Conservation (phyloP, 2,329 filamentous ascomycete species). For the Beauveria medogensis region DNA sequence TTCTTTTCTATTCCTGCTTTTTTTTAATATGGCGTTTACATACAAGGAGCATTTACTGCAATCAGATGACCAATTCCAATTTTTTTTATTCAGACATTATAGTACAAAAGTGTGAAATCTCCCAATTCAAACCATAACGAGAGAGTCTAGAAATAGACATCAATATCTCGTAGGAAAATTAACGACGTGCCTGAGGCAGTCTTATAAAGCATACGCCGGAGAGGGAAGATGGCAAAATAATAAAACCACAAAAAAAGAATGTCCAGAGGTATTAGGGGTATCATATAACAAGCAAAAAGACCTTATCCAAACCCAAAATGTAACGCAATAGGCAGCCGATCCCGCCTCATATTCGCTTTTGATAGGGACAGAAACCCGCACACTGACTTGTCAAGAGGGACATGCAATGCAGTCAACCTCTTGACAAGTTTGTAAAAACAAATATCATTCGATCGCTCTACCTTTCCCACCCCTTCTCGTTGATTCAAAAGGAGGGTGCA, state of each 20-base stretch:
- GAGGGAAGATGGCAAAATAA: neutral
- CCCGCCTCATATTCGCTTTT: neutral
- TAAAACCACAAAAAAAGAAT: neutral
- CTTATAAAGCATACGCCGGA: neutral
- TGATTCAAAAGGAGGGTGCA: neutral
- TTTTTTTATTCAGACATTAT: neutral
- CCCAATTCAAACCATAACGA: too few species aligned
- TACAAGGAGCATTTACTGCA: neutral
- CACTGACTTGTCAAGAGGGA: neutral
- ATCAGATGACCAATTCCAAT: neutral
- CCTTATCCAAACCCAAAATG: neutral
- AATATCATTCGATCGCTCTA: neutral
- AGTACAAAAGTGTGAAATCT: neutral
- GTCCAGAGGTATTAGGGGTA: neutral
- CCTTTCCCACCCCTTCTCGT: neutral
- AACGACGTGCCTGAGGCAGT: neutral
- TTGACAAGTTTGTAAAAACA: neutral
- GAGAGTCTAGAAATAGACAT: neutral
- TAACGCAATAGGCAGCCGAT: neutral
- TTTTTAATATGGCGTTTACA: neutral
- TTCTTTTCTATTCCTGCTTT: neutral
- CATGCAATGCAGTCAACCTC: too few species aligned
- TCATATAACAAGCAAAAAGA: neutral
- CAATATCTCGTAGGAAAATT: neutral
- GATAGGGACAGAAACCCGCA: neutral